These are phyloP conservation scores for Leishmania braziliensis DNA, from an alignment of 208 protist species.

Conservation along the genomic window DNA sequence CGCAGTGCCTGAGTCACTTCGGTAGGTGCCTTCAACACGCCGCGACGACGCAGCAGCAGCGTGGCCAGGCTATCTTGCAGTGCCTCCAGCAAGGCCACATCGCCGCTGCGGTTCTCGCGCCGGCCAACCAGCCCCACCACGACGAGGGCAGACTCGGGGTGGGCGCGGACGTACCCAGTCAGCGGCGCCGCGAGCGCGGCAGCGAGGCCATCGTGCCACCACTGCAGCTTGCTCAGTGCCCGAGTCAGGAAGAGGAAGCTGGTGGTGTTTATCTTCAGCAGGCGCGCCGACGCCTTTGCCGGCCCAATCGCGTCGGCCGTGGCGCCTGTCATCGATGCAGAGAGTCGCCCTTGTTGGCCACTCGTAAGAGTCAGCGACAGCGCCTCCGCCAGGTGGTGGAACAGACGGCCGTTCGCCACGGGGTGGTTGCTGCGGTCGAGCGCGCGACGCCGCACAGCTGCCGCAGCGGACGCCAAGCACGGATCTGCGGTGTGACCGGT, in stretches of 20 bases:
- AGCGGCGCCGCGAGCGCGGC: conserved; percentile 48
- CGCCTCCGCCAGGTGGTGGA: conserved; percentile 26
- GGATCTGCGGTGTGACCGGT: background rate
- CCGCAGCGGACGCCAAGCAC: background rate
- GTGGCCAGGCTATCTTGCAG: conserved; percentile 48
- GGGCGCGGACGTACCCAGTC: conserved; percentile 39
- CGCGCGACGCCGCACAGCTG: background rate
- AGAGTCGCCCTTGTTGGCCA: background rate
- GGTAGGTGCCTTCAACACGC: background rate
- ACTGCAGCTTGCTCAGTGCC: conserved; percentile 61
- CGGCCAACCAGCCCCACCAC: conserved; percentile 58
- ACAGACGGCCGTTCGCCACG: conserved; percentile 47
- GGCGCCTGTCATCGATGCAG: background rate
- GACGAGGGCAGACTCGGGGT: conserved; percentile 54
- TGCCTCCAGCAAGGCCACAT: conserved; percentile 36
- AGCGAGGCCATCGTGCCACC: conserved; percentile 39
- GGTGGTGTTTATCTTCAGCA: conserved; percentile 26
- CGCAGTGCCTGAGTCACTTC: background rate
- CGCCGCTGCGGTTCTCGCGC: conserved; percentile 43
- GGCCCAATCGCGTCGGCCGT: background rate
- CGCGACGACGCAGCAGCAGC: conserved; percentile 40
- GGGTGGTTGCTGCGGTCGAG: conserved; percentile 29
- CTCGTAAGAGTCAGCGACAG: conserved; percentile 32
- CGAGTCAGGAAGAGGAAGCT: conserved; percentile 69
- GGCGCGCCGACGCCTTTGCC: conserved; percentile 27